Evolutionary conservation across 768 basidiomycete species (phyloP), one percentile per base, ranked within the genome.

Genomic region (Psilocybe tampanensis): DNA sequence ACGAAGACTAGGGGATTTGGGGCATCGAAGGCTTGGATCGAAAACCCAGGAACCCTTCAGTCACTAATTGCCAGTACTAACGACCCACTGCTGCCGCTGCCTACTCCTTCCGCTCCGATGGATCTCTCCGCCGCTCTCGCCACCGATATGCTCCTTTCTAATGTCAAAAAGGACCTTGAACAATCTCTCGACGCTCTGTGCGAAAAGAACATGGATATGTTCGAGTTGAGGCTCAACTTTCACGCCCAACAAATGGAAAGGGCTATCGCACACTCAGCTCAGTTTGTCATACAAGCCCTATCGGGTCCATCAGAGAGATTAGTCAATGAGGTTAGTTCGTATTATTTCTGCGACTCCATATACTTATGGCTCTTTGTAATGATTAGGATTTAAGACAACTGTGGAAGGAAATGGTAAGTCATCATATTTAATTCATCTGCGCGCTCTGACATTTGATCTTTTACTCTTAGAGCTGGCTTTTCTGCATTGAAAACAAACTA

Each of bases 401-500:
- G 24, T 58, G 56, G 56, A 61, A 61, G 45, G 63, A 61, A 45
- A 64, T 60, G 63, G 60, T 57, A 54, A 7, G 47, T 33, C 12
- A 18, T n/a, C 32, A 12, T 15, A 24, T 44, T 9, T 29, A 9
- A 29, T 4, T 13, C 21, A 4, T 36, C 34, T 19, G n/a, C 22
- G 7, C 23, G 19, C 7, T 11, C 33, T 24, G 8, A 39, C 11
- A 17, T 7, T 22, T 34, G 23, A 8, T 48, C 12, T 13, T 19
- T 32, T 32, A 11, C 13, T 8, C 12, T 18, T 26, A 63, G 62
- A 60, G 62, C 42, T 68, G 67, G 67, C 61, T 64, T 24, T 68
- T 68, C 50, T 68, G 67, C 29, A 60, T 68, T 36, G 65, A 68
- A 24, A 63, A 58, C 23, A 64, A 62, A 21, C 41, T 58, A 9